Percentiles rank a stretch among this genome's conserved stretches.
These are phyloP conservation scores for Gymnopus androsaceus DNA, from an alignment of 1,284 basidiomycete species.

Conservation along the genomic window DNA sequence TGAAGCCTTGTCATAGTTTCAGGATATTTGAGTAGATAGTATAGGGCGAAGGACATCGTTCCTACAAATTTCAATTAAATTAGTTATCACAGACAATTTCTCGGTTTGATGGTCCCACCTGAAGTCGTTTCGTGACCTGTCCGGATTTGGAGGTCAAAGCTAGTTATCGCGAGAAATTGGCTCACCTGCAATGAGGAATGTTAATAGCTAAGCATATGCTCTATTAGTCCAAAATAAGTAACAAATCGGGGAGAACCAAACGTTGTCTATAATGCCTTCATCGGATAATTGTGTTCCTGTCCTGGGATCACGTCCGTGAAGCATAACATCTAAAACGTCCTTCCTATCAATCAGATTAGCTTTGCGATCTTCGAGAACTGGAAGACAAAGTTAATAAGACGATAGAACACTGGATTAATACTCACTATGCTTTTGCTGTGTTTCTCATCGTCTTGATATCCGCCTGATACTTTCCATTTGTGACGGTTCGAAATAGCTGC, in stretches of 20 bases:
- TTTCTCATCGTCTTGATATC: neutral
- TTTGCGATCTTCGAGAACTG: neutral
- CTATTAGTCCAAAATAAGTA: neutral
- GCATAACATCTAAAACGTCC: neutral
- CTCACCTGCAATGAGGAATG: too few relatives aligned
- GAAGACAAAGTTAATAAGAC: neutral
- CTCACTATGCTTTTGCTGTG: neutral
- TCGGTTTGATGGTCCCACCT: too few relatives aligned
- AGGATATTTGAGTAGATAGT: too few relatives aligned
- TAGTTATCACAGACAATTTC: too few relatives aligned
- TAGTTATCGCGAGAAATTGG: too few relatives aligned
- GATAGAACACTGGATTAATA: neutral
- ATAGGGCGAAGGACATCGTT: too few relatives aligned
- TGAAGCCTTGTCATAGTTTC: too few relatives aligned
- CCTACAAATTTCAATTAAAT: too few relatives aligned
- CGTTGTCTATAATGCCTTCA: slow-evolving; percentile 2
- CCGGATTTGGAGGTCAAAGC: too few relatives aligned
- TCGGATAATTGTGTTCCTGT: neutral
- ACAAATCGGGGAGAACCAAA: neutral
- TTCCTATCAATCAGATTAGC: neutral
- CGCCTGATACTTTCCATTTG: neutral
- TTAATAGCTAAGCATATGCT: too few relatives aligned
- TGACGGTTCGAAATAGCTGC: neutral
- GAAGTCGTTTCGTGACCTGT: too few relatives aligned
- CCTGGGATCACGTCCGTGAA: neutral